These are phyloP conservation scores for Incumbomyces delicatus DNA, from an alignment of 2,329 filamentous ascomycete species.

Conservation along the genomic window DNA sequence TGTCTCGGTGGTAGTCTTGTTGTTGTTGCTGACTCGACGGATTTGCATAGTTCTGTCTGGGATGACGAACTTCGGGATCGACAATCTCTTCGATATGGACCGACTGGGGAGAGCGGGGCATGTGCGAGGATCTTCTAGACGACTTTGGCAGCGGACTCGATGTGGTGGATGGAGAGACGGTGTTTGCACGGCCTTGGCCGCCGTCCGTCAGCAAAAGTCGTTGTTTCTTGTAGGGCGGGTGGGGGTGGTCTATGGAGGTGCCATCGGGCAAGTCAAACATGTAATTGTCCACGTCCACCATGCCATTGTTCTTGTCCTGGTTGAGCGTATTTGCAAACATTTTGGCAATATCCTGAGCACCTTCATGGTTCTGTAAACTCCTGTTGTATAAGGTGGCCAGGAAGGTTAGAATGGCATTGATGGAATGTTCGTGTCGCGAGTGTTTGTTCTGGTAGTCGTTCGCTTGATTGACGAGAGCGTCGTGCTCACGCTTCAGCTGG, in stretches of 20 bases:
- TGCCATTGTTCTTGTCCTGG: slow-evolving; percentile 45
- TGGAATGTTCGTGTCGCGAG: slow-evolving; percentile 94
- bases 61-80: slow-evolving; percentile 23
- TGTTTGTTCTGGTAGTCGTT: slow-evolving; percentile 83
- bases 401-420: slow-evolving; percentile 97
- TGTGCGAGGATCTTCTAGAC: slow-evolving; percentile 3
- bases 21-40: slow-evolving; percentile 11
- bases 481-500: slow-evolving; percentile 73
- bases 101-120: slow-evolving; percentile 8
- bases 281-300: slow-evolving; percentile 54
- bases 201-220: slow-evolving; percentile 39
- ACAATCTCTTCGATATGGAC: slow-evolving; percentile 37
- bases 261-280: slow-evolving; percentile 27
- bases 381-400: slow-evolving; percentile 93
- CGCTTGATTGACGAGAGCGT: slow-evolving; percentile 78
- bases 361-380: slow-evolving; percentile 74
- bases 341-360: slow-evolving; percentile 67
- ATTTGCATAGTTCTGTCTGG: slow-evolving; percentile 9
- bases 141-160: slow-evolving; percentile 14
- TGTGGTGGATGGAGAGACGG: slow-evolving; percentile 27
- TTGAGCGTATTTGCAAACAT: slow-evolving; percentile 66
- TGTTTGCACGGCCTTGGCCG: slow-evolving; percentile 25
- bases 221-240: slow-evolving; percentile 37
- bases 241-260: slow-evolving; percentile 24
- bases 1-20: slow-evolving; percentile 18